Evolutionary conservation across 257 asterid genomes (phyloP).

Genomic region (Solanum bulbocastanum): DNA sequence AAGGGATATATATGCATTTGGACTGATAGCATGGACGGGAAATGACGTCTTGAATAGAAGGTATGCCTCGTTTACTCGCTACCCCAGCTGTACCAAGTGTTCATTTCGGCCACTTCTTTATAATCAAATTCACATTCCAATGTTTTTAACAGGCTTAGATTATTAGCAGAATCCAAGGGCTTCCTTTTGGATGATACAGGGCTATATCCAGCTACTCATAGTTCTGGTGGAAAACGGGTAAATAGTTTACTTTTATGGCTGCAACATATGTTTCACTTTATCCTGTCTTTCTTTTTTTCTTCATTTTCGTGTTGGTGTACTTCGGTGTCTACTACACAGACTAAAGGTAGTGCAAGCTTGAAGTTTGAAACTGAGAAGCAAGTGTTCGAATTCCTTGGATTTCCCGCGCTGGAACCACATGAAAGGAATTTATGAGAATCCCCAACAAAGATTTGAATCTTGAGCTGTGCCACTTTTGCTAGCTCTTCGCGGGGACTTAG

Average conservation of each 20-base stretch:
- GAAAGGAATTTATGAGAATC: conserved; percentile 61
- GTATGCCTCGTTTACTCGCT: conserved; percentile 17
- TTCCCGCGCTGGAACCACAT: conserved; percentile 74
- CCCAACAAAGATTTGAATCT: background rate
- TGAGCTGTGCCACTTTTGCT: background rate
- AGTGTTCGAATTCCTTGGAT: conserved; percentile 86
- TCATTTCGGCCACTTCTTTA: background rate
- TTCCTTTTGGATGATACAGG: conserved; percentile 40
- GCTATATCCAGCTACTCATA: conserved; percentile 27
- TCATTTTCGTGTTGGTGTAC: background rate
- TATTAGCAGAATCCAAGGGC: conserved; percentile 66
- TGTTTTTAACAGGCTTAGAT: conserved; percentile 47
- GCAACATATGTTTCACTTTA: background rate
- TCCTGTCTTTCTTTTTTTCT: background rate
- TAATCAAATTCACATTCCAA: background rate
- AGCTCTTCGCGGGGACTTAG: background rate
- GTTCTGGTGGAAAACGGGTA: conserved; percentile 40
- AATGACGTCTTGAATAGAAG: conserved; percentile 89
- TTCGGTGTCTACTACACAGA: conserved; percentile 24
- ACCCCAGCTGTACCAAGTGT: background rate
- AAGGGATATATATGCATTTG: conserved; percentile 85
- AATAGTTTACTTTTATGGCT: conserved; percentile 7
- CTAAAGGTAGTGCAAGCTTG: conserved; percentile 73
- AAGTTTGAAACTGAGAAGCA: conserved; percentile 72
- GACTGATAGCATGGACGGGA: conserved; percentile 95